Base-by-base conservation (phyloP, 768 basidiomycete species). In the Coprinellus micaceus region DNA sequence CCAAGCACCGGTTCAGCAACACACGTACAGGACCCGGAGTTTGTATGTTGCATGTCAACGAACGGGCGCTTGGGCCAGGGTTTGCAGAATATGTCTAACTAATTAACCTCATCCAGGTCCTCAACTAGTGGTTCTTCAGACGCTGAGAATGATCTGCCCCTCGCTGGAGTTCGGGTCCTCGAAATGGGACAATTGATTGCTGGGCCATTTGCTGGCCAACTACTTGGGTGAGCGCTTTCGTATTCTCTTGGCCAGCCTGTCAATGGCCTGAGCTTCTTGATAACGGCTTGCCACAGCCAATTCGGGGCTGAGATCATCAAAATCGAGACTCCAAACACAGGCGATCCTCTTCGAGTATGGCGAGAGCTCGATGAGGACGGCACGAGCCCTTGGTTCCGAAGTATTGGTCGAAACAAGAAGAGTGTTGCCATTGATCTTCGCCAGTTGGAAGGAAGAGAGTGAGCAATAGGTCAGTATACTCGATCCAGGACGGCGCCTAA, bases 301-400 rank as follows among this genome's bases (percentile, higher is more conserved):
- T 88, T 81, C 56, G 86, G 86, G 15, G 88, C 87, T 12, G 85
- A 89, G 54, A 71, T 88, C 13, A 86, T 88, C 69, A 89, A 89
- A 63, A 72, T 88, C 11, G 88, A 89, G 61, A 77, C 85, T 0
- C 86, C 86, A 1, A 73, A 73, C 10, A 70, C 67, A 10, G 87
- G 87, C 4, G 86, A 89, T 60, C 85, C 86, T 5, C 69, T 88
- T 24, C 82, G 87, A 4, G 81, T 85, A 1, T 88, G 85, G 85
- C 71, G 87, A 50, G 87, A 88, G 60, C 74, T 86, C 22, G 87
- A 89, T 58, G 74, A 80, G 0, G 86, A 88, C 59, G 85, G 86
- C 1, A 81, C 82, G 0, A 86, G 86, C 60, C 86, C 85, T 0
- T 88, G 88, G 88, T 89, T 86, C 67, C 73, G 86, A 43, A 86